A percentile compares a stretch with the other conserved stretches of the same genome.
phyloP scores from a whole-genome alignment of 1,284 basidiomycete genomes.

The Marasmius tenuissimus region DNA sequence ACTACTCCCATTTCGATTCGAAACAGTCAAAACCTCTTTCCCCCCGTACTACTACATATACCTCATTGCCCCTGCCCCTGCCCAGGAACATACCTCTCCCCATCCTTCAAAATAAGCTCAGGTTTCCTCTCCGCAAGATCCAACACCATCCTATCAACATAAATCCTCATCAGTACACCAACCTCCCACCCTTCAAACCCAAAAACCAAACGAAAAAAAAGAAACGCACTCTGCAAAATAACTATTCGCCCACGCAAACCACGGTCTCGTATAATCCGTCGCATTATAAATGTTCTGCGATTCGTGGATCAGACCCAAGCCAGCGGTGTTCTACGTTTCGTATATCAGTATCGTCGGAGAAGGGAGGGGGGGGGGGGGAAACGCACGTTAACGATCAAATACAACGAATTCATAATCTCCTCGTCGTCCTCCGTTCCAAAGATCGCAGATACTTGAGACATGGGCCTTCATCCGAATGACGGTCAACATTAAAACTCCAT shows the following conservation, averaged over 20 bases:
- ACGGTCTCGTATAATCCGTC: slow-evolving; percentile 66
- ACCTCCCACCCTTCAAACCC: too few relatives aligned
- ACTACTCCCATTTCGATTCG: too few relatives aligned
- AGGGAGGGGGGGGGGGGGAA: too few relatives aligned
- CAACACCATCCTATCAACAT: slow-evolving; percentile 60
- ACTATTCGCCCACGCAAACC: slow-evolving; percentile 84
- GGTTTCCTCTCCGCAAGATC: slow-evolving; percentile 76
- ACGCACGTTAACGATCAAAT: slow-evolving; percentile 65
- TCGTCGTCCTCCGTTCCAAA: slow-evolving; percentile 71
- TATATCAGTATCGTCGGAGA: too few relatives aligned
- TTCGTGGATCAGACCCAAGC: slow-evolving; percentile 79
- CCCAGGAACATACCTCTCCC: slow-evolving; percentile 53
- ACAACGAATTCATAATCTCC: slow-evolving; percentile 62
- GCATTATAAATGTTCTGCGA: slow-evolving; percentile 63
- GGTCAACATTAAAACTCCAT: not conserved
- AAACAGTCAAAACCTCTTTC: too few relatives aligned
- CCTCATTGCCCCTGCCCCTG: not conserved
- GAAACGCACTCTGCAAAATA: slow-evolving; percentile 60
- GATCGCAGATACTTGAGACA: slow-evolving; percentile 74
- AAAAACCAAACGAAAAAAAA: too few relatives aligned
- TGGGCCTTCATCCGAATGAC: slow-evolving; percentile 50
- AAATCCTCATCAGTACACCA: not conserved
- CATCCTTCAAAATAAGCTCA: slow-evolving; percentile 56
- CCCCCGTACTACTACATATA: too few relatives aligned
- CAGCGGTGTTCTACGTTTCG: slow-evolving; percentile 72